These are phyloP conservation scores for Lasiosphaeria ovina DNA, from an alignment of 495 filamentous ascomycete genomes.

Conservation along the genomic window DNA sequence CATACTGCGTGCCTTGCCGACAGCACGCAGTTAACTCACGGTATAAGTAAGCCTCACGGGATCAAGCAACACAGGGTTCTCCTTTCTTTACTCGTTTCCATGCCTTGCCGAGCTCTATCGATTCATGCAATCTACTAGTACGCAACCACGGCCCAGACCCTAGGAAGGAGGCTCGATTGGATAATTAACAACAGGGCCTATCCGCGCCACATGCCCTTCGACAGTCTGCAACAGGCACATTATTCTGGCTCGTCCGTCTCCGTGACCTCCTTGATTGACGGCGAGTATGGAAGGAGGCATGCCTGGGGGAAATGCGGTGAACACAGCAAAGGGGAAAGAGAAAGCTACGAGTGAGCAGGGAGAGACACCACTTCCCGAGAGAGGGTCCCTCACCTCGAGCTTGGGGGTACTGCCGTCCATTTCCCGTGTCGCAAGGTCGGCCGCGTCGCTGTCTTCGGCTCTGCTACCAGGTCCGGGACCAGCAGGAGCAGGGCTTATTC, in stretches of 20 bases:
- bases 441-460: conserved; percentile 22
- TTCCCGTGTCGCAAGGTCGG: conserved; percentile 28
- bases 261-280: background rate
- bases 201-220: too few species aligned
- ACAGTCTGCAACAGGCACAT: too few species aligned
- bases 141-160: too few species aligned
- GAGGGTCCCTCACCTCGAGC: background rate
- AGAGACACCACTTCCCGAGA: background rate
- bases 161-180: too few species aligned
- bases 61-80: too few species aligned
- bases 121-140: too few species aligned
- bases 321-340: conserved; percentile 3
- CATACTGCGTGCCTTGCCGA: too few species aligned
- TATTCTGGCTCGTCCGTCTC: background rate
- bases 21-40: too few species aligned
- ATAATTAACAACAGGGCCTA: too few species aligned
- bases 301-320: background rate
- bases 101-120: too few species aligned
- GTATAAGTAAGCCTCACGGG: too few species aligned
- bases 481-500: conserved; percentile 2
- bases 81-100: too few species aligned
- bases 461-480: conserved; percentile 22
- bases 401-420: conserved; percentile 3
- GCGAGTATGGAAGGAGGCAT: conserved; percentile 1
- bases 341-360: background rate